phyloP scores from a whole-genome alignment of 2,329 filamentous ascomycete species.

The Ramularia collo-cygni region DNA sequence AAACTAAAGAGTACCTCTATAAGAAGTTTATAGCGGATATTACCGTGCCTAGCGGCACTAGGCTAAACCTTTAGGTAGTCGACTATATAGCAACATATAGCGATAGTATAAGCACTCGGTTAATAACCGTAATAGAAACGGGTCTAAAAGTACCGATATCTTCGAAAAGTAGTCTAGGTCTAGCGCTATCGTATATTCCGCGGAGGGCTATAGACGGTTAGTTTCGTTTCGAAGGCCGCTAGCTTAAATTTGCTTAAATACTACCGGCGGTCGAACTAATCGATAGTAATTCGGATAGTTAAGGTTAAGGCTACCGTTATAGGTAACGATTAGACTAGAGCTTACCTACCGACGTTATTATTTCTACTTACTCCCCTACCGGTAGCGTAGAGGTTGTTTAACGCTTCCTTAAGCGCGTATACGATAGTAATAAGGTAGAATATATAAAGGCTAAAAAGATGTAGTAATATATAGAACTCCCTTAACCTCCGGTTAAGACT shows the following conservation, averaged over 20 bases:
- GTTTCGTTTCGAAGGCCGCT: neutral
- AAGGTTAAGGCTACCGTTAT: too few species aligned
- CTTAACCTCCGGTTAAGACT: too few species aligned
- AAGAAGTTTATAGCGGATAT: conserved; percentile 34
- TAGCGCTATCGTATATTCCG: neutral
- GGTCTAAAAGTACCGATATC: neutral
- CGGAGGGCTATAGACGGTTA: neutral
- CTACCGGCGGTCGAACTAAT: too few species aligned
- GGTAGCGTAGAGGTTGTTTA: conserved; percentile 29
- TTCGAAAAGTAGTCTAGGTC: neutral
- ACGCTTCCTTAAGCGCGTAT: conserved; percentile 39
- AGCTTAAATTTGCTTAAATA: neutral
- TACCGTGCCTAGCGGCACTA: conserved; percentile 33
- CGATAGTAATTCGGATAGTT: too few species aligned
- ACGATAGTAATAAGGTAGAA: too few species aligned
- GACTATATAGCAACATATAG: conserved; percentile 28
- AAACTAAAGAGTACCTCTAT: conserved; percentile 20
- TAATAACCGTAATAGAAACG: too few species aligned
- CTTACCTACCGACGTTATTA: conserved; percentile 10
- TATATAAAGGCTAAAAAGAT: too few species aligned
- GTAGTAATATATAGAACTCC: too few species aligned
- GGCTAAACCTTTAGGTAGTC: conserved; percentile 32
- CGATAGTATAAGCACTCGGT: too few species aligned
- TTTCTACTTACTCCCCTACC: conserved; percentile 14
- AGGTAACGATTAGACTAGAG: neutral